phyloP scores from a whole-genome alignment of 106 monocot genomes.

The Gastrodia elata region DNA sequence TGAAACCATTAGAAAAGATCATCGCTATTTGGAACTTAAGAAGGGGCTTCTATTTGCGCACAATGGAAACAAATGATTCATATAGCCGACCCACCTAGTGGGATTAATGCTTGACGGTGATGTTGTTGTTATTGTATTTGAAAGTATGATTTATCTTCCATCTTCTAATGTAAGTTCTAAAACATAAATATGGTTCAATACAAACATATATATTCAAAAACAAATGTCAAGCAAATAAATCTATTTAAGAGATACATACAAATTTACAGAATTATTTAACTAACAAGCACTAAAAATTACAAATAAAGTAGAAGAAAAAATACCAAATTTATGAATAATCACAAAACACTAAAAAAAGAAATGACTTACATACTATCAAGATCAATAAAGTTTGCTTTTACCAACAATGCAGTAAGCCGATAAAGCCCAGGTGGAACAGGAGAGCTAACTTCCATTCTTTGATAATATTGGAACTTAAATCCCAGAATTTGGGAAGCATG shows the following conservation, averaged over 20 bases:
- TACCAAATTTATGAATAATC: background rate
- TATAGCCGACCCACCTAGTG: too few relatives aligned
- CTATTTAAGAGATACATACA: background rate
- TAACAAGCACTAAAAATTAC: background rate
- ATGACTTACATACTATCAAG: conserved; percentile 82
- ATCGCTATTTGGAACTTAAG: background rate
- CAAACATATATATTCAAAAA: background rate
- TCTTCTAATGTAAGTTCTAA: background rate
- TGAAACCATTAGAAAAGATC: background rate
- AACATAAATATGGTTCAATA: background rate
- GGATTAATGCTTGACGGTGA: too few relatives aligned
- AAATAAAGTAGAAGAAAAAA: background rate
- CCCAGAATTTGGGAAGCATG: conserved; percentile 96
- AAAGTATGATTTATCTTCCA: background rate
- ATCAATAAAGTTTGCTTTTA: conserved; percentile 81
- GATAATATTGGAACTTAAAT: conserved; percentile 98
- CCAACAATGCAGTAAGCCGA: conserved; percentile 63
- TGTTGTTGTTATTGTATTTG: too few relatives aligned
- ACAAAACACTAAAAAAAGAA: conserved; percentile 2
- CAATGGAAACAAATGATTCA: too few relatives aligned
- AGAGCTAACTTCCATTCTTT: conserved; percentile 70
- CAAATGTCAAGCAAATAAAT: background rate
- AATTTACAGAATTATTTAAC: background rate
- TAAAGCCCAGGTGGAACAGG: conserved; percentile 74
- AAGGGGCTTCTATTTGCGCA: too few relatives aligned